Conservation (phyloP, 495 filamentous ascomycete genomes). For the Terfezia boudieri region DNA sequence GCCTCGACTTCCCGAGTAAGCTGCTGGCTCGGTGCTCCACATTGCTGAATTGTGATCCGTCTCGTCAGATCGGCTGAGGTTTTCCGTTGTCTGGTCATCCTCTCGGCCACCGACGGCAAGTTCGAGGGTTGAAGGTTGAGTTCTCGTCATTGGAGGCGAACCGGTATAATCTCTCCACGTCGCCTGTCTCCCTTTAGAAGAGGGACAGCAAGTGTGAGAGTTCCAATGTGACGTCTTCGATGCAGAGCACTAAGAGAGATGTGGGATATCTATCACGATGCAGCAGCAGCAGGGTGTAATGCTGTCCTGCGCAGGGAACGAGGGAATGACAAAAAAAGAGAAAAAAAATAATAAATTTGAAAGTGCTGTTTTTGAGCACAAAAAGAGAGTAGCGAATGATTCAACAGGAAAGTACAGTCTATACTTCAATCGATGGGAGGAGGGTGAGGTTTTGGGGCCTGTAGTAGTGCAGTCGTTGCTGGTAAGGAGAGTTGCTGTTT, state of each 20-base stretch:
- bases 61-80: too few relatives aligned
- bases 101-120: too few relatives aligned
- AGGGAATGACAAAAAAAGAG: neutral
- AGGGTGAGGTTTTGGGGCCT: neutral
- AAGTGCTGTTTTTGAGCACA: neutral
- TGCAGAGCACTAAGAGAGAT: neutral
- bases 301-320: neutral
- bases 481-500: too few relatives aligned
- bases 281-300: neutral
- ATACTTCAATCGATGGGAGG: neutral
- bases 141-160: too few relatives aligned
- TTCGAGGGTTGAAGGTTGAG: too few relatives aligned
- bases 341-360: neutral
- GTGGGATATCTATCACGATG: neutral
- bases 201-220: neutral
- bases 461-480: too few relatives aligned
- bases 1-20: neutral
- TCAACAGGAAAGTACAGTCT: neutral
- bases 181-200: neutral
- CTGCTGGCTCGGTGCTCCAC: neutral
- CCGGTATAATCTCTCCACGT: neutral
- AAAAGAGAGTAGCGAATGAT: neutral
- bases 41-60: too few relatives aligned
- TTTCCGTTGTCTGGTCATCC: too few relatives aligned
- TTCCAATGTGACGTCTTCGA: neutral